A percentile compares a stretch with the other conserved stretches of the same genome.
phyloP scores from a whole-genome alignment of 805 yeast genomes.

The Cyberlindnera nakhonratchasimensis region DNA sequence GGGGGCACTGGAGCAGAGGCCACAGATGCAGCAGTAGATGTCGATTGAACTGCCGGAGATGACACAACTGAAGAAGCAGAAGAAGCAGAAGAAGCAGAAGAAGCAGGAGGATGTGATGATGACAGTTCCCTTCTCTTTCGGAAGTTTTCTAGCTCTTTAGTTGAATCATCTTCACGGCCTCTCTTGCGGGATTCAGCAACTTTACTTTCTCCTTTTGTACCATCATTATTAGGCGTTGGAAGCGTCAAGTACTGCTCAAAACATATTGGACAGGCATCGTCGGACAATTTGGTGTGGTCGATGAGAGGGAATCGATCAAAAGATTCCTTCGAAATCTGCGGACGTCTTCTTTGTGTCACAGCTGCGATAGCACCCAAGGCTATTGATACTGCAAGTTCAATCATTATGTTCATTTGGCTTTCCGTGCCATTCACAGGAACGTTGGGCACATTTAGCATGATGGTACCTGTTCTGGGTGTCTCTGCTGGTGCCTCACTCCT shows the following conservation, averaged over 20 bases:
- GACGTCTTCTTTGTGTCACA: conserved; percentile 37
- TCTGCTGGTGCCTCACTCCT: neutral
- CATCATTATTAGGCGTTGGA: neutral
- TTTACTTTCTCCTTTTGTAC: conserved; percentile 26
- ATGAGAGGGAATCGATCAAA: conserved; percentile 49
- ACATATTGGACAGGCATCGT: conserved; percentile 57
- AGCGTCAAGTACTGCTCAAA: conserved; percentile 43
- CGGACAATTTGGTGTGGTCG: conserved; percentile 31
- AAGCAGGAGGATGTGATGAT: neutral
- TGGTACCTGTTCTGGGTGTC: conserved; percentile 46
- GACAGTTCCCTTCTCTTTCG: too few relatives aligned
- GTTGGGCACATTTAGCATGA: conserved; percentile 65
- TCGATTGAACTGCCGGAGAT: neutral
- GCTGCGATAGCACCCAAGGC: conserved; percentile 62
- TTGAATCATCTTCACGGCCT: conserved; percentile 21
- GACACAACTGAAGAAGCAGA: too few relatives aligned
- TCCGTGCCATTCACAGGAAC: conserved; percentile 58
- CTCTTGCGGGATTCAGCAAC: conserved; percentile 24
- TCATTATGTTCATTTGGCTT: conserved; percentile 50
- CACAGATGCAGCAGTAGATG: neutral
- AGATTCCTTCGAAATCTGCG: conserved; percentile 44
- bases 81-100: neutral
- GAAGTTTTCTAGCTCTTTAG: conserved; percentile 3
- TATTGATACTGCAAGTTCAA: conserved; percentile 64
- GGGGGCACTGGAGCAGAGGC: neutral